Conservation (phyloP, 352 stramenopile species). For the Globisporangium iwayamae region DNA sequence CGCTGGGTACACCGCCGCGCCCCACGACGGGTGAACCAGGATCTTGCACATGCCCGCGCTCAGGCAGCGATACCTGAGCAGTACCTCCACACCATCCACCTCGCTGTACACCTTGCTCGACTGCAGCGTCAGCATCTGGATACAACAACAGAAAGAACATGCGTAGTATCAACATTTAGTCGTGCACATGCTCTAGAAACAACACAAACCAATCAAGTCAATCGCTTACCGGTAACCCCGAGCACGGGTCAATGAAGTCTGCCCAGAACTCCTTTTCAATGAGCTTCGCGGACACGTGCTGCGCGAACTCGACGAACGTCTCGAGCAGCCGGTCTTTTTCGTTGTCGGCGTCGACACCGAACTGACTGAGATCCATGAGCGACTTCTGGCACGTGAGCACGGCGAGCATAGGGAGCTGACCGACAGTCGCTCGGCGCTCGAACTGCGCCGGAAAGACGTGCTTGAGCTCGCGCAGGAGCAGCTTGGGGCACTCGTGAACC, state of each 20-base stretch:
- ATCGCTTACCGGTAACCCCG: conserved; percentile 83
- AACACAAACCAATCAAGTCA: conserved; percentile 2
- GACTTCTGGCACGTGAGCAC: conserved; percentile 94
- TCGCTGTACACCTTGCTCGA: conserved; percentile 96
- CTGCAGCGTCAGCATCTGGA: conserved; percentile 88
- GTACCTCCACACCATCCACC: conserved; percentile 92
- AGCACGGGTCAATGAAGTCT: conserved; percentile 98
- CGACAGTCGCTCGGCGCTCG: conserved; percentile 28
- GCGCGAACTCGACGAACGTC: conserved; percentile 92
- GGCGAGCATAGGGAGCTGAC: conserved; percentile 60
- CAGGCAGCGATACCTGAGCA: conserved; percentile 79
- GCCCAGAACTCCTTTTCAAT: conserved; percentile 87
- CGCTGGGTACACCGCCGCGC: conserved; percentile 93
- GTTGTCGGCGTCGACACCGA: conserved; percentile 89
- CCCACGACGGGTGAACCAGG: conserved; percentile 94
- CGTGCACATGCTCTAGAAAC: not conserved
- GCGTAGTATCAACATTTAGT: not conserved
- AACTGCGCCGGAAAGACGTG: conserved; percentile 74
- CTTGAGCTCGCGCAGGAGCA: conserved; percentile 74
- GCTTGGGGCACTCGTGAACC: conserved; percentile 65
- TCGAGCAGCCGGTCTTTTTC: conserved; percentile 97
- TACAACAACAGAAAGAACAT: not conserved
- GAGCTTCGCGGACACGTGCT: conserved; percentile 80
- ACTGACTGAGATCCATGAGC: conserved; percentile 92
- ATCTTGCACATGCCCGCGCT: conserved; percentile 96